Base-by-base conservation (phyloP, 1,284 basidiomycete species). In the Leccinum pallidistipes region DNA sequence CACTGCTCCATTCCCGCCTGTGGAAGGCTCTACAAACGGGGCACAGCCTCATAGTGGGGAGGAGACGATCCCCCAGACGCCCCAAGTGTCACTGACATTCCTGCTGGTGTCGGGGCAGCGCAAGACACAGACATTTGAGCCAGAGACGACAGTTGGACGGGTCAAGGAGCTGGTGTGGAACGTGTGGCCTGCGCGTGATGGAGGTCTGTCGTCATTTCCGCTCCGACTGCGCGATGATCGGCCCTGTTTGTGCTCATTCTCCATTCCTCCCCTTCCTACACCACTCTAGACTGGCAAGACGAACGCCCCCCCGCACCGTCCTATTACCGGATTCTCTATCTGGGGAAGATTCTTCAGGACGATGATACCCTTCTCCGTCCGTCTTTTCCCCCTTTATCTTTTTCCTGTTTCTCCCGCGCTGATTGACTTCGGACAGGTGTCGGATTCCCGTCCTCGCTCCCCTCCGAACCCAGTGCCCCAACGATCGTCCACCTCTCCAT, bases 81-180 rank as follows among this genome's bases (percentile, higher is more conserved):
- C 86, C 0, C 86, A 91, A 77, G 83, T 87, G 3, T 82, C 85
- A 45, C 69, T 95, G 56, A 90, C 87, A 0, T 92, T 94, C 68
- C 79, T 95, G 31, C 80, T 93, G 59, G 86, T 94, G 32, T 87
- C 89, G 2, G 92, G 92, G 1, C 79, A 83, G 55, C 80, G 88
- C 61, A 81, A 87, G 68, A 86, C 86, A 1, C 91, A 92, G 83
- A 79, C 83, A 0, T 95, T 95, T 68, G 90, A 92, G 55, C 90
- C 91, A 9, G 86, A 87, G 68, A 88, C 84, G 38, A 91, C 90
- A 0, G 79, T 95, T 16, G 90, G 91, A 12, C 79, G 92, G 64
- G 87, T 92, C 60, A 94, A 94, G 76, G 92, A 94, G 77, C 80
- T 94, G 55, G 84, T 90, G 52, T 94, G 91, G 91, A 90, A 87